Base-by-base conservation (phyloP, 345 rosid genomes). In the Viola odorata region DNA sequence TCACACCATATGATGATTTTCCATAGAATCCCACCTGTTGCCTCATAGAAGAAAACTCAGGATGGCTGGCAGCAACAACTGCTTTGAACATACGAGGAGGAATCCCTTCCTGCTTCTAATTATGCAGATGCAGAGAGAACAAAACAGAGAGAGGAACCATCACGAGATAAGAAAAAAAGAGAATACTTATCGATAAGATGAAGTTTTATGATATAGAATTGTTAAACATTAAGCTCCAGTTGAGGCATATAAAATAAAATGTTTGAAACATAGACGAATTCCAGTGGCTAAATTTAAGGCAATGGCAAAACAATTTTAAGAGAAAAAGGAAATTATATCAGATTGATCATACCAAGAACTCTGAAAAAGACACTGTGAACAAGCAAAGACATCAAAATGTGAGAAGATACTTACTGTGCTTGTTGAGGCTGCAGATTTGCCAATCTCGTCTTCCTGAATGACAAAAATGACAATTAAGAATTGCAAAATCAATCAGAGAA, bases 31-130 rank as follows among this genome's bases (percentile, higher is more conserved):
- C 59, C 68, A 95, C 97, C 96, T 91, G 99, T 64, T 95, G 99
- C 74, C 97, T 86, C 94, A 95, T 78, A 50, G 97, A 73, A 67
- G 97, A 88, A 69, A 95, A 95, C 69, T 91, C 99, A 4, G 86
- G 87, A 65, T 95, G 99, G 72, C 92, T 85, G 51, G 99, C 89
- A 73, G 97, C 96, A 79, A 95, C 84, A 51, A 95, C 87, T 12
- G 91, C 71, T 75, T 95, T 91, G 82, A 95, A 91, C 99, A 88
- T 95, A 9, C 88, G 97, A 71, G 97, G 99, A 23, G 86, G 89
- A 74, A 91, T 80, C 48, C 99, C 99, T 78, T 88, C 91, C 71
- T 91, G 99, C 75, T 80, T 84, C 97, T 86, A 62, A 62, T 59
- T 23, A 2, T 23, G 32, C 32, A 23, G 32, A 23, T 7, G 50